These are phyloP conservation scores for Arthrobotrys conoides DNA, from an alignment of 2,329 filamentous ascomycete species.

Conservation along the genomic window DNA sequence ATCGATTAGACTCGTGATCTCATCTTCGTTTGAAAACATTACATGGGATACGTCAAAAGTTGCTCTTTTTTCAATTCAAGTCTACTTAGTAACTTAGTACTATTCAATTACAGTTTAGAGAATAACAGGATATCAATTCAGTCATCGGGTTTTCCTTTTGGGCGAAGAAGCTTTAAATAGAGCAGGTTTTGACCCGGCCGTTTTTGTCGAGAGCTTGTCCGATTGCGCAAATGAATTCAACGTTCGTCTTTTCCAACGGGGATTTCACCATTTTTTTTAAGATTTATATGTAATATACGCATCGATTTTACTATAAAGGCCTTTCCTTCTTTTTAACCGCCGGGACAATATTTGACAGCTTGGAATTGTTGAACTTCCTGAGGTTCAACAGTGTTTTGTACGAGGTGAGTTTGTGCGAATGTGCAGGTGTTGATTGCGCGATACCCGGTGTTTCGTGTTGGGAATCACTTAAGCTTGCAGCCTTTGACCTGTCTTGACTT, in stretches of 20 bases:
- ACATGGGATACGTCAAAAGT: slow-evolving; percentile 53
- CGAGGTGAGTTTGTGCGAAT: slow-evolving; percentile 45
- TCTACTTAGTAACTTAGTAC: neutral
- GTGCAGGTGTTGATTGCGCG: slow-evolving; percentile 11
- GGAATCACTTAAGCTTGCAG: no score
- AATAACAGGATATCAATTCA: neutral
- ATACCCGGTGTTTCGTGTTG: slow-evolving; percentile 35
- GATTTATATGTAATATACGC: neutral
- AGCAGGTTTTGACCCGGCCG: slow-evolving; percentile 21
- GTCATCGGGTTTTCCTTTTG: neutral
- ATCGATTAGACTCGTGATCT: slow-evolving; percentile 43
- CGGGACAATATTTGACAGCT: slow-evolving; percentile 1
- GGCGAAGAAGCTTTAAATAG: slow-evolving; percentile 54
- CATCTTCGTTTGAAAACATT: slow-evolving; percentile 37
- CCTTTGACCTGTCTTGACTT: no score
- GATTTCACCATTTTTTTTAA: slow-evolving; percentile 53
- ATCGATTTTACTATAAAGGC: neutral
- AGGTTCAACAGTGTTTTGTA: slow-evolving; percentile 35
- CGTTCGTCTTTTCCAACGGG: slow-evolving; percentile 41
- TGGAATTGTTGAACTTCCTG: slow-evolving; percentile 28
- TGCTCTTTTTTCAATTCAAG: slow-evolving; percentile 40
- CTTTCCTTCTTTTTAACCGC: slow-evolving; percentile 31
- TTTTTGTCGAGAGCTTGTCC: slow-evolving; percentile 4
- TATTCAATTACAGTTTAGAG: slow-evolving; percentile 15
- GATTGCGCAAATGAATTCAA: slow-evolving; percentile 21